These are phyloP conservation scores for Ganoderma lingzhi DNA, from an alignment of 1,284 basidiomycete genomes.

Conservation along the genomic window DNA sequence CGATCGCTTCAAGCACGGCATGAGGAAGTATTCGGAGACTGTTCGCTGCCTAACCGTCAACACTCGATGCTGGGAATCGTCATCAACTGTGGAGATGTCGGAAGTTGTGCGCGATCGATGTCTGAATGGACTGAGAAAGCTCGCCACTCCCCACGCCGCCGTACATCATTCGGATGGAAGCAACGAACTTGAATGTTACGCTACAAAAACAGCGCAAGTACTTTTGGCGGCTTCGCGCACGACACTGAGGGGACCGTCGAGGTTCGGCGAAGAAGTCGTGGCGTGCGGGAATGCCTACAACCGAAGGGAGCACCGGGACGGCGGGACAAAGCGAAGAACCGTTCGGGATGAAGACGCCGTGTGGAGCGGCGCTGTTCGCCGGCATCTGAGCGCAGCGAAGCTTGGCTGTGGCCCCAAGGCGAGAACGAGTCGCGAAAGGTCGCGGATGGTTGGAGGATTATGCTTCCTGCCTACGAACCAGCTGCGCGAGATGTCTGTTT, in stretches of 20 bases:
- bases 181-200: not conserved
- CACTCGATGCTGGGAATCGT: not conserved
- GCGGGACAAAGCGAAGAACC: conserved; percentile 1
- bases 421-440: not conserved
- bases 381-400: conserved; percentile 6
- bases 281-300: not conserved
- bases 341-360: conserved; percentile 20
- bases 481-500: not conserved
- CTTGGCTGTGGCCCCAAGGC: not conserved
- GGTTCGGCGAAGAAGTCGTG: not conserved
- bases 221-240: not conserved
- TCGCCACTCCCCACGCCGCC: not conserved
- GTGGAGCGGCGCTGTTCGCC: conserved; percentile 7
- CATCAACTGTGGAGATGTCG: not conserved
- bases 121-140: not conserved
- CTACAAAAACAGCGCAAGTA: not conserved
- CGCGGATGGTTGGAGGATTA: not conserved
- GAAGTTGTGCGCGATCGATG: not conserved
- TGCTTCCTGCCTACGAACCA: not conserved
- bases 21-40: not conserved
- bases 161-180: not conserved
- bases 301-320: not conserved
- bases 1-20: no score
- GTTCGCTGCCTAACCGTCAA: not conserved
- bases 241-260: not conserved